Percentiles rank a stretch among this genome's conserved stretches.
These are phyloP conservation scores for Colletotrichum sp. DNA, from an alignment of 2,329 filamentous ascomycete species.

Conservation along the genomic window DNA sequence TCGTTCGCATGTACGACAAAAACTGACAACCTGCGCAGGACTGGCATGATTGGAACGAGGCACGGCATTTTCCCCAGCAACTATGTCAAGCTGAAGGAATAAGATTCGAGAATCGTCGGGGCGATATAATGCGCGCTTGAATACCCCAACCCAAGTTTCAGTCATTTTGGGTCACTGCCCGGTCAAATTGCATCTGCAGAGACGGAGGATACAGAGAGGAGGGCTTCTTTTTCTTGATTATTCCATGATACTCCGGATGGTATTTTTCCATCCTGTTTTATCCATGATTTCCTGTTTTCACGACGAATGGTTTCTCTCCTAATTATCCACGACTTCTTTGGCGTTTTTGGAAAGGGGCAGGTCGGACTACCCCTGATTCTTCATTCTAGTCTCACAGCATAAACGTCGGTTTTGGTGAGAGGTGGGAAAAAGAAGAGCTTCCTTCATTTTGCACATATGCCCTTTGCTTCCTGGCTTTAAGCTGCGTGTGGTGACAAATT, in stretches of 20 bases:
- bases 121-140: not conserved
- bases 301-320: not conserved
- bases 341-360: not conserved
- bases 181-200: not conserved
- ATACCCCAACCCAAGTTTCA: slow-evolving; percentile 1
- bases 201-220: not conserved
- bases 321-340: not conserved
- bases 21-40: slow-evolving; percentile 56
- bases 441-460: not conserved
- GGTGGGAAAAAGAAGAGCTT: not conserved
- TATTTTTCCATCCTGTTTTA: slow-evolving; percentile 4
- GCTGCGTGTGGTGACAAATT: not conserved
- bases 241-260: slow-evolving; percentile 18
- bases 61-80: slow-evolving; percentile 94
- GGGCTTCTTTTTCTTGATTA: not conserved
- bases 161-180: not conserved
- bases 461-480: not conserved
- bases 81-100: slow-evolving; percentile 70
- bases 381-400: not conserved
- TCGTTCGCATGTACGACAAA: not conserved
- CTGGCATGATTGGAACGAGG: slow-evolving; percentile 81
- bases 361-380: not conserved
- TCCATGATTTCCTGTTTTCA: not conserved
- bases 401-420: not conserved
- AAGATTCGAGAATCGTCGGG: not conserved